Evolutionary conservation across 1,139 yeast species (phyloP).

Genomic region (Geotrichum reessii): DNA sequence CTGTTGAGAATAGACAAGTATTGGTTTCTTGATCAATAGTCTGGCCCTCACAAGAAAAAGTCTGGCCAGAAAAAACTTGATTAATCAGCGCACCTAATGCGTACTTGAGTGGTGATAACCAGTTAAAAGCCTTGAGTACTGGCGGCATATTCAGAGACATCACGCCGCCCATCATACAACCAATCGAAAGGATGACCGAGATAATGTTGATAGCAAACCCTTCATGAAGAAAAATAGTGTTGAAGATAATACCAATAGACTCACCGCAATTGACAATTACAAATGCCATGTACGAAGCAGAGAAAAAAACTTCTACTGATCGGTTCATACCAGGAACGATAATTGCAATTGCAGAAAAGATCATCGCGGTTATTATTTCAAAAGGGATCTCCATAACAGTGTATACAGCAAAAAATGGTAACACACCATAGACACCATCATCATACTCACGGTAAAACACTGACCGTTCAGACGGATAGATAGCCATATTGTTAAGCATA

Average conservation of each 20-base stretch:
- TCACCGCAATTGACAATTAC: slow-evolving; percentile 70
- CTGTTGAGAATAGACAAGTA: slow-evolving; percentile 45
- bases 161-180: slow-evolving; percentile 81
- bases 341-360: slow-evolving; percentile 58
- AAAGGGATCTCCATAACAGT: slow-evolving; percentile 67
- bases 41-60: slow-evolving; percentile 42
- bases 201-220: slow-evolving; percentile 75
- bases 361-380: slow-evolving; percentile 54
- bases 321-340: slow-evolving; percentile 73
- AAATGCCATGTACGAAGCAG: slow-evolving; percentile 52
- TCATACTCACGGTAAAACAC: slow-evolving; percentile 73
- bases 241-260: slow-evolving; percentile 71
- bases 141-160: slow-evolving; percentile 71
- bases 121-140: slow-evolving; percentile 64
- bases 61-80: slow-evolving; percentile 40
- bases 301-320: slow-evolving; percentile 60
- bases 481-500: slow-evolving; percentile 66
- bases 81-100: slow-evolving; percentile 53
- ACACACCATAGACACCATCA: slow-evolving; percentile 65
- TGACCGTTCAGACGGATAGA: slow-evolving; percentile 68
- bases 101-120: slow-evolving; percentile 67
- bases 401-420: slow-evolving; percentile 62
- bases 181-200: slow-evolving; percentile 57
- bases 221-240: slow-evolving; percentile 65
- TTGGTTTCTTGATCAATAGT: slow-evolving; percentile 28